These are phyloP conservation scores for Talaromyces verruculosus DNA, from an alignment of 2,329 filamentous ascomycete genomes.

Conservation along the genomic window DNA sequence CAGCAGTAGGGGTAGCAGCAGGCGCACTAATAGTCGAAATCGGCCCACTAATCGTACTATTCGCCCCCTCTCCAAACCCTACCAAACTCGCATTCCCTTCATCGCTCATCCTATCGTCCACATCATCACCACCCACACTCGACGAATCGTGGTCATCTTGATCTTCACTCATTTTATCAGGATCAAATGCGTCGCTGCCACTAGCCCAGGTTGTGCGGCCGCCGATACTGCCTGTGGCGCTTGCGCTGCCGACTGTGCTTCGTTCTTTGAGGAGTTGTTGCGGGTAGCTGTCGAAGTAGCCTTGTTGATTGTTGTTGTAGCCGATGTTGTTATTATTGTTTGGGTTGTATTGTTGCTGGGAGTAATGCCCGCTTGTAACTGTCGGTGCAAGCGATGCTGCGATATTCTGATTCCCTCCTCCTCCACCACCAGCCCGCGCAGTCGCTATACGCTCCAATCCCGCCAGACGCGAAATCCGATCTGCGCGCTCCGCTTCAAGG, in stretches of 20 bases:
- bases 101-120: constrained; percentile 68
- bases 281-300: constrained; percentile 80
- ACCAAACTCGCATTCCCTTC: constrained; percentile 81
- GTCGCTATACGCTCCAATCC: constrained; percentile 86
- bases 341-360: background rate
- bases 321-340: background rate
- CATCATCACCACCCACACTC: constrained; percentile 61
- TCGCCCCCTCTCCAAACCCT: constrained; percentile 88
- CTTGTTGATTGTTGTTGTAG: constrained; percentile 46
- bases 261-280: constrained; percentile 64
- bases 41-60: constrained; percentile 77
- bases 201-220: constrained; percentile 69
- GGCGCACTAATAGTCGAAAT: constrained; percentile 59
- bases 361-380: background rate
- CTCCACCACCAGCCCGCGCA: constrained; percentile 54
- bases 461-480: constrained; percentile 90
- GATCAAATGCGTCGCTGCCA: constrained; percentile 56
- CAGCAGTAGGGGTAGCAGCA: background rate
- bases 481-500: constrained; percentile 86
- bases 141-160: constrained; percentile 53
- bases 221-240: constrained; percentile 72
- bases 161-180: constrained; percentile 62
- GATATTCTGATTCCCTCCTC: constrained; percentile 34
- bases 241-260: constrained; percentile 88
- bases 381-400: background rate